Evolutionary conservation across 345 rosid genomes (phyloP).

Genomic region (Litchi chinensis): DNA sequence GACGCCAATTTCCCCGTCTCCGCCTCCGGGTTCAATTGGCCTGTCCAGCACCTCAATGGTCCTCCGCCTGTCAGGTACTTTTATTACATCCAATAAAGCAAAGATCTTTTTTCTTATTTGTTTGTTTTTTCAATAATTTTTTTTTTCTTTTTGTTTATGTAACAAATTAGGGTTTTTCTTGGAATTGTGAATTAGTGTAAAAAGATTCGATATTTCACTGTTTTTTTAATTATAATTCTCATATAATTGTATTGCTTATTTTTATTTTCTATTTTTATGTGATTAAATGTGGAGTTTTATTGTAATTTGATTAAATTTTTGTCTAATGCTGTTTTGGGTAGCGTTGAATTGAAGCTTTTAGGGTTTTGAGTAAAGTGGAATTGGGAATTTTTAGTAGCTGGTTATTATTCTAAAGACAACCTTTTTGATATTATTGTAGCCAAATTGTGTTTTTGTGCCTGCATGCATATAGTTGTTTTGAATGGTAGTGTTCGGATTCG

Average conservation of each 20-base stretch:
- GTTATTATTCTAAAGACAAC: not conserved
- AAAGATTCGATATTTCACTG: not conserved
- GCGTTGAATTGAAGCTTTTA: not conserved
- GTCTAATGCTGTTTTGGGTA: not conserved
- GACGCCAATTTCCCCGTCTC: conserved; percentile 58
- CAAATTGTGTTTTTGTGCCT: not conserved
- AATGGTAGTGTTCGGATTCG: not conserved
- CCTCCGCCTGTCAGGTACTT: conserved; percentile 66
- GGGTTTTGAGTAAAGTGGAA: not conserved
- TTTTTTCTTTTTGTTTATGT: not conserved
- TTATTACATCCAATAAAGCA: not conserved
- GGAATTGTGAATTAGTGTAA: not conserved
- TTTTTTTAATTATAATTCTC: not conserved
- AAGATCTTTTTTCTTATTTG: not conserved
- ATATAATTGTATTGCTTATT: not conserved
- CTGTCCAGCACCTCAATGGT: conserved; percentile 54
- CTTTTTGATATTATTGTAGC: not conserved
- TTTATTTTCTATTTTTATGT: too few species aligned
- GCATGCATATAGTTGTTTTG: not conserved
- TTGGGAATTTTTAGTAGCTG: not conserved
- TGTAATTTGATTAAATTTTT: too few species aligned
- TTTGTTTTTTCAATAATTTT: not conserved
- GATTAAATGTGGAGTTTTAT: not conserved
- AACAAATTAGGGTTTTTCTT: not conserved
- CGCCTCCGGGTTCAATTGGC: conserved; percentile 73